A percentile compares a stretch with the other conserved stretches of the same genome.
phyloP scores from a whole-genome alignment of 306 rosid genomes.

The Casuarina cunninghamiana region DNA sequence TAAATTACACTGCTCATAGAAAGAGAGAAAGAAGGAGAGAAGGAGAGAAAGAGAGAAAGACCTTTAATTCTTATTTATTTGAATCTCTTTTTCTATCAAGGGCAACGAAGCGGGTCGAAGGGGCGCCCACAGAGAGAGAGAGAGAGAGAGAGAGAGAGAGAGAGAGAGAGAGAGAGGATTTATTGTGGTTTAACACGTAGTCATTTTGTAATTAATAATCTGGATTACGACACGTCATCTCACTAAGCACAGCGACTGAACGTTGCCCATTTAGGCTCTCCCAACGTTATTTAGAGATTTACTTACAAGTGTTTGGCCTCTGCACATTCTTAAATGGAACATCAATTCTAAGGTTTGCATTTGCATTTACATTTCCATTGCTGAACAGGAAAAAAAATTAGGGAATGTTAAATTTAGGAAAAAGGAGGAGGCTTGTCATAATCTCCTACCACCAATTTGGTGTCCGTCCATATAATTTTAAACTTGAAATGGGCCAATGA shows the following conservation, averaged over 20 bases:
- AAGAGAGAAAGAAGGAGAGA: neutral
- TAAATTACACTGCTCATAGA: constrained; percentile 16
- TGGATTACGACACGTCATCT: constrained; percentile 4
- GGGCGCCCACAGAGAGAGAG: constrained; percentile 4
- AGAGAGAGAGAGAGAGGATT: constrained; percentile 19
- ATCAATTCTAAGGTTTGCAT: too few species aligned
- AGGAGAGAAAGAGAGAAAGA: constrained; percentile 19
- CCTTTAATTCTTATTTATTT: neutral
- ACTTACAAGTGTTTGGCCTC: too few species aligned
- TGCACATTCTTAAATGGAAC: too few species aligned
- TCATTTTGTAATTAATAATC: neutral
- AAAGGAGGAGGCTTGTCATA: neutral
- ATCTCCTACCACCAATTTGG: neutral
- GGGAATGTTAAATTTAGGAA: neutral
- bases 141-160: constrained; percentile 3
- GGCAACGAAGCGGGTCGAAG: neutral
- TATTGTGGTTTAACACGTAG: constrained; percentile 40
- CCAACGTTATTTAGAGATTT: too few species aligned
- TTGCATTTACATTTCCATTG: too few species aligned
- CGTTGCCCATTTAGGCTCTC: too few species aligned
- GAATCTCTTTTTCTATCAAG: neutral
- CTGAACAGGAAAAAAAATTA: too few species aligned
- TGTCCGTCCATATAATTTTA: neutral
- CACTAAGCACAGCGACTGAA: neutral
- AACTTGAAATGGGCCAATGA: neutral